Base-by-base conservation (phyloP, 129 eudicot genomes). In the Lonicera japonica region DNA sequence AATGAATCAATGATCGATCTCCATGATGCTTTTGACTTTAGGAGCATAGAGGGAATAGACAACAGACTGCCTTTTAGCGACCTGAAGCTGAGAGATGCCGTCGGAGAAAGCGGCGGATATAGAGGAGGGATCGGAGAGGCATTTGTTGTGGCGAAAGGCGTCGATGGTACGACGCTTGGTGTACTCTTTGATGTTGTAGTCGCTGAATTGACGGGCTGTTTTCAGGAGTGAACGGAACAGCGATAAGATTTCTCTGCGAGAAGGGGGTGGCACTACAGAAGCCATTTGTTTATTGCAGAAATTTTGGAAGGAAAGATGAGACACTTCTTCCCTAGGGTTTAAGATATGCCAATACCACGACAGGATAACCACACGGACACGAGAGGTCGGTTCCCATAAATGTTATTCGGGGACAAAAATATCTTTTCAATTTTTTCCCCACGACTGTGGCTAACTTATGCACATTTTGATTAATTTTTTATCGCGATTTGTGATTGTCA, bases 171-270 rank as follows among this genome's bases (percentile, higher is more conserved):
- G 81, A 61, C 96, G 95, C 58, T 73, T 89, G 9, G 84, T 60
- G 69, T 89, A 85, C 66, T 89, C 86, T 41, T 95, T 70, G 24
- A 86, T 70, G 82, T 89, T 89, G 82, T 89, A 85, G 70, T 89
- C 97, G 0, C 85, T 11, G 54, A 85, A 85, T 34, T 75, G 58
- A 56, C 84, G 83, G 45, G 97, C 65, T 60, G 79, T 67, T 18
- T 85, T 80, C 64, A 89, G 77, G 5, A 89, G 76, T 11, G 90
- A 77, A 29, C 90, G 85, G 71, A 79, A 70, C 15, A 89, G 95
- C 4, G 84, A 56, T 45, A 88, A 70, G 25, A 84, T 73, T 72
- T 81, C 84, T 16, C 61, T 8, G 36, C 92, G 76, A 2, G 86
- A 24, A 12, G 94, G 86, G 14, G 82, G 56, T 7, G 69, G 25